Evolutionary conservation across 1,284 basidiomycete species (phyloP).

Genomic region (Fomitopsis pinicola): DNA sequence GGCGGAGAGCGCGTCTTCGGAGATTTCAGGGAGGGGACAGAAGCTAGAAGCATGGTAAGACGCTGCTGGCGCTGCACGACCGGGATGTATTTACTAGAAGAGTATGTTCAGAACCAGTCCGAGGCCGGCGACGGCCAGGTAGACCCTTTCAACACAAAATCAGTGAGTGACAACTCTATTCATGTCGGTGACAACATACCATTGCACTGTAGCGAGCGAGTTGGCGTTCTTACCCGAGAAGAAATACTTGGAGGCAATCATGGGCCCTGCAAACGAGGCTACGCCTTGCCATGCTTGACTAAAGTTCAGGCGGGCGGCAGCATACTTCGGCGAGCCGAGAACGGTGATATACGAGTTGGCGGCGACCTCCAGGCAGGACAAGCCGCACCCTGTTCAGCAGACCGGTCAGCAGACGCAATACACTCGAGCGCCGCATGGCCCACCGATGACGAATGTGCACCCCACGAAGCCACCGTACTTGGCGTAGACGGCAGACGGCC

Average conservation of each 20-base stretch:
- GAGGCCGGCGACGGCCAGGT: constrained; percentile 71
- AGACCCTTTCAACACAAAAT: constrained; percentile 47
- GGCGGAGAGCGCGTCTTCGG: constrained; percentile 57
- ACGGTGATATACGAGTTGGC: constrained; percentile 81
- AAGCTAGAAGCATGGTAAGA: constrained; percentile 38
- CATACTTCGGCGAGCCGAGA: constrained; percentile 63
- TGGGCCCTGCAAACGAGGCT: constrained; percentile 74
- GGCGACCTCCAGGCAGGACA: constrained; percentile 65
- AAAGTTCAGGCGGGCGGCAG: constrained; percentile 77
- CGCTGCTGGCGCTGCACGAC: neutral
- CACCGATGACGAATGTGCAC: constrained; percentile 65
- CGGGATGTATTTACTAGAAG: constrained; percentile 49
- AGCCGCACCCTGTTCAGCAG: constrained; percentile 56
- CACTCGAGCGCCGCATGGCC: constrained; percentile 2
- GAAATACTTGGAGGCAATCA: constrained; percentile 77
- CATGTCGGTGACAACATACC: constrained; percentile 30
- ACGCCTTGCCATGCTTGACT: constrained; percentile 83
- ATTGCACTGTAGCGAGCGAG: constrained; percentile 70
- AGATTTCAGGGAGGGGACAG: constrained; percentile 72
- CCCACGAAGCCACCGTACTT: constrained; percentile 73
- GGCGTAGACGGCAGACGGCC: constrained; percentile 70
- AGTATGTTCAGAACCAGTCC: constrained; percentile 60
- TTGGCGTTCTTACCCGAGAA: constrained; percentile 61
- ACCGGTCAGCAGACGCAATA: neutral
- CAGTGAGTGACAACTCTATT: neutral